Evolutionary conservation across 2,329 filamentous ascomycete genomes (phyloP), one percentile per base, ranked within the genome.

Genomic region (Claviceps citrina): DNA sequence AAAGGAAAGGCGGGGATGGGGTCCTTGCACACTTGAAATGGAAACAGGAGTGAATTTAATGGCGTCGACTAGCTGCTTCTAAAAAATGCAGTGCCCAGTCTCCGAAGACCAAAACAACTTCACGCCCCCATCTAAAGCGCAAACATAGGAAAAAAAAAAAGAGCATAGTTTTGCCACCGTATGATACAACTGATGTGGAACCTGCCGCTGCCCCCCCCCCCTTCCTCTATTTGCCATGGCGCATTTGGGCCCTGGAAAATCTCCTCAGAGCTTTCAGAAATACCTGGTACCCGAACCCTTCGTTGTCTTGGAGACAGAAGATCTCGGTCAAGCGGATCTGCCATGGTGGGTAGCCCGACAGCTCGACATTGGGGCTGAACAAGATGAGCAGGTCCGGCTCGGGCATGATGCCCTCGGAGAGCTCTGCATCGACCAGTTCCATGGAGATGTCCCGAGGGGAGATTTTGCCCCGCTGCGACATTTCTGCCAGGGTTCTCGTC

Each of bases 281-380:
- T 24, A 93, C 81, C 55, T 95, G 87, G 59, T 98, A 98, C 33
- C 86, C 86, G 15, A 98, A 87, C 1, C 78, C 78, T 46, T 81
- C 73, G 57, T 85, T 85, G 54, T 87, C 82, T 42, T 72, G 71
- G 10, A 83, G 65, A 51, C 78, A 75, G 58, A 87, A 95, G 43
- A 98, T 95, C 67, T 98, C 91, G 0, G 87, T 95, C 54, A 98
- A 65, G 32, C 91, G 75, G 45, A 96, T 73, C 62, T 95, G 91
- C 91, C 91, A 98, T 1, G 91, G 91, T 8, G 91, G 91, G 57
- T 96, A 98, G 8, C 91, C 86, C 40, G 85, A 79, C 33, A 98
- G 63, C 56, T 86, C 79, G 40, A 96, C 76, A 37, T 78, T 76
- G 4, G 87, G 84, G 1, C 81, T 78, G 57, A 98, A 98, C 7